Conservation (phyloP, 495 filamentous ascomycete species). For the Trypethelium eluteriae region DNA sequence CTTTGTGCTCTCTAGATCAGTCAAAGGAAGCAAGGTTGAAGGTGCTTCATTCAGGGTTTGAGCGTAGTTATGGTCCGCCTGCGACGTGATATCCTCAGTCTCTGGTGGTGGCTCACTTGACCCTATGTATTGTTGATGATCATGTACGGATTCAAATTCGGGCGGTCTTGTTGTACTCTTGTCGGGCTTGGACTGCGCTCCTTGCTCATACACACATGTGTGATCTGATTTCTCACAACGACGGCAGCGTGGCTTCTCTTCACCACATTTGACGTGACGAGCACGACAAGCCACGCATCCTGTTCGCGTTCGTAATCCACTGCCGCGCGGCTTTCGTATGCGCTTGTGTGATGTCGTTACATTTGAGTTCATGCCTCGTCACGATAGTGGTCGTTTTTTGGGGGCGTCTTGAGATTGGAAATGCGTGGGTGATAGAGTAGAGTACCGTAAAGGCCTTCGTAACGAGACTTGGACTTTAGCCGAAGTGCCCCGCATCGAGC, state of each 20-base stretch:
- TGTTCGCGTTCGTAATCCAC: constrained; percentile 9
- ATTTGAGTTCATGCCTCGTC: neutral
- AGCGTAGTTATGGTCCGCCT: neutral
- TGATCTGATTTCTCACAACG: constrained; percentile 9
- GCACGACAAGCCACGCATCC: constrained; percentile 10
- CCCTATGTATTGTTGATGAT: neutral
- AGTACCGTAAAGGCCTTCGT: neutral
- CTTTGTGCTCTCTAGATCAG: neutral
- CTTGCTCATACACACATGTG: constrained; percentile 1
- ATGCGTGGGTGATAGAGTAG: neutral
- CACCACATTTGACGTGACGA: constrained; percentile 11
- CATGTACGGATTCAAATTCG: neutral
- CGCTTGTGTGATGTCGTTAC: constrained; percentile 8
- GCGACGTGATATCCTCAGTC: neutral
- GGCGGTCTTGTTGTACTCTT: neutral
- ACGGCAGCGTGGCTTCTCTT: constrained; percentile 8
- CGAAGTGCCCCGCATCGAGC: neutral
- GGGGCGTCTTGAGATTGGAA: neutral
- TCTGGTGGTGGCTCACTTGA: neutral
- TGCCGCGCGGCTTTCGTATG: constrained; percentile 13
- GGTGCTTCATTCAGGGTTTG: neutral
- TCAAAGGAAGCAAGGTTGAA: neutral
- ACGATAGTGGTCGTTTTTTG: neutral
- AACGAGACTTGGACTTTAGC: neutral
- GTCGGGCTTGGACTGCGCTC: neutral